Conservation (phyloP, 768 basidiomycete species). For the Tulasnella sp. region DNA sequence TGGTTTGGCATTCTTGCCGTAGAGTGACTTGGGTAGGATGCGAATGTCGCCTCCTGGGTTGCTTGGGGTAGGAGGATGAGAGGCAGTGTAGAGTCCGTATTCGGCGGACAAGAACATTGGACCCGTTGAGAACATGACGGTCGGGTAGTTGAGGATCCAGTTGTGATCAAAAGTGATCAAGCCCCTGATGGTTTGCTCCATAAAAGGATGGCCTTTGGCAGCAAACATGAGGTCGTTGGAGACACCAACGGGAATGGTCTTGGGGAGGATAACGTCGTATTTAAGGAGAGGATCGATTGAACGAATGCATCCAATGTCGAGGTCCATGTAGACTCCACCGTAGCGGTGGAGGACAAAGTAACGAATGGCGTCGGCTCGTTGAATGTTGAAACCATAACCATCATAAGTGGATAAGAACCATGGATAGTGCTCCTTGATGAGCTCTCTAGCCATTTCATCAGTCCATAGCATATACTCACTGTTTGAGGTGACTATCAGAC, state of each 20-base stretch:
- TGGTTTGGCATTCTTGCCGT: constrained; percentile 86
- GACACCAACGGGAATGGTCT: constrained; percentile 92
- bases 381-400: constrained; percentile 79
- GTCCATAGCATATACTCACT: constrained; percentile 99
- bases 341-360: constrained; percentile 95
- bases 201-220: constrained; percentile 71
- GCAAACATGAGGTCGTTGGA: constrained; percentile 96
- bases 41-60: constrained; percentile 61
- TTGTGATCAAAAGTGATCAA: constrained; percentile 83
- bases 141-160: constrained; percentile 94
- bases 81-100: constrained; percentile 72
- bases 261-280: constrained; percentile 81
- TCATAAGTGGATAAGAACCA: constrained; percentile 94
- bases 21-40: constrained; percentile 89
- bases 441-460: constrained; percentile 76
- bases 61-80: constrained; percentile 42
- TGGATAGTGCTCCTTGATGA: constrained; percentile 75
- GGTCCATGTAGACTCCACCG: constrained; percentile 91
- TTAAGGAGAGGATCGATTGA: constrained; percentile 74
- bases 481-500: constrained; percentile 9
- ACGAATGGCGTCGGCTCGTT: constrained; percentile 93
- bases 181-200: constrained; percentile 87
- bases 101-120: constrained; percentile 98
- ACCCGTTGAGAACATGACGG: constrained; percentile 99
- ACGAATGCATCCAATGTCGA: constrained; percentile 88